Evolutionary conservation across 1,284 basidiomycete genomes (phyloP).

Genomic region (Thecaphora thlaspeos): DNA sequence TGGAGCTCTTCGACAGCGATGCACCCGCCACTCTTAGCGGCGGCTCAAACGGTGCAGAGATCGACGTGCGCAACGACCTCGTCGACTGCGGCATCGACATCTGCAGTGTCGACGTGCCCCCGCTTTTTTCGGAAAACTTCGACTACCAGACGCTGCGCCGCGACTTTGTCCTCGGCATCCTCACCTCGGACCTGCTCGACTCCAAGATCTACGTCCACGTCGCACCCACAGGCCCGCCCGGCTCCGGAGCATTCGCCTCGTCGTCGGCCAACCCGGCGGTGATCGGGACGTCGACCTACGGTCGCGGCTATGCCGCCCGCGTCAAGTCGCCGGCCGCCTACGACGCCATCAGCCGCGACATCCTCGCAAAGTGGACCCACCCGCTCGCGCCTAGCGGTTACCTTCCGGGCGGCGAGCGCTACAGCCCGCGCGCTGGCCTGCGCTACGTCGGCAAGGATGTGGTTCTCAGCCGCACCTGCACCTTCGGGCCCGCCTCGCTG

Average conservation of each 20-base stretch:
- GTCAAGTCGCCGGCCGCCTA: conserved; percentile 46
- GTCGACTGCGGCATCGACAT: conserved; percentile 70
- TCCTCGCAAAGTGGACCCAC: conserved; percentile 87
- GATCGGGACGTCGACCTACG: conserved; percentile 74
- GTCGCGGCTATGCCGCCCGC: conserved; percentile 60
- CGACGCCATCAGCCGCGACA: conserved; percentile 67
- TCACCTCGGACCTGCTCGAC: conserved; percentile 91
- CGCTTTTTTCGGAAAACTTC: conserved; percentile 97
- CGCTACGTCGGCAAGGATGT: conserved; percentile 42
- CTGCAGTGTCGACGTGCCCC: conserved; percentile 81
- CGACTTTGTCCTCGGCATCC: conserved; percentile 93
- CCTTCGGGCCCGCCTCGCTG: conserved; percentile 32
- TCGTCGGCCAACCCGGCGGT: conserved; percentile 68
- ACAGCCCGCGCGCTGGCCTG: conserved; percentile 23
- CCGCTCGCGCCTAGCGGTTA: conserved; percentile 92
- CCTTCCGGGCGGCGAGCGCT: conserved; percentile 68
- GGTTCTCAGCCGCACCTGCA: conserved; percentile 30
- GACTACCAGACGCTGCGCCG: conserved; percentile 88
- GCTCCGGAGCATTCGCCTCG: conserved; percentile 19
- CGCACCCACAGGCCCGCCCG: conserved; percentile 58
- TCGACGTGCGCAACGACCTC: conserved; percentile 80
- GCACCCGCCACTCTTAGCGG: conserved; percentile 23
- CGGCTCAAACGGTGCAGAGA: conserved; percentile 60
- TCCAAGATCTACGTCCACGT: conserved; percentile 91
- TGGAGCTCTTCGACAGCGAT: conserved; percentile 42